Conservation (phyloP, 176 grass and related monocot species). For the Triticum turgidum region DNA sequence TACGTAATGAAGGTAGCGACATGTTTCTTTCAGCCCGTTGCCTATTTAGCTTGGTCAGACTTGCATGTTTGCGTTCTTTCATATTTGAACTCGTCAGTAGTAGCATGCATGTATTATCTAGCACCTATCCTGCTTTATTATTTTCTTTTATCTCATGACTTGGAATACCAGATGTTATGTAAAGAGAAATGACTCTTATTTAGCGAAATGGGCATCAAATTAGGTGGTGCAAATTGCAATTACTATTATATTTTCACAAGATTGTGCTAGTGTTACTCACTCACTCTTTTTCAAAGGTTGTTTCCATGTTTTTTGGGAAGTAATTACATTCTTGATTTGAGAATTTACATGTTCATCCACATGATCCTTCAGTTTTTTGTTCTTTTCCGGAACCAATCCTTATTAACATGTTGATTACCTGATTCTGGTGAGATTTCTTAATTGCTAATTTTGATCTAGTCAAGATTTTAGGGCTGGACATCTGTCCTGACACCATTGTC, state of each 20-base stretch:
- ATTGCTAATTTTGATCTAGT: constrained; percentile 91
- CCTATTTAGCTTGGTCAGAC: constrained; percentile 20
- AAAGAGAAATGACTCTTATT: not conserved
- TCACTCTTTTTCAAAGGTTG: not conserved
- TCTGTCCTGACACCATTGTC: constrained; percentile 94
- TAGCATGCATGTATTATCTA: not conserved
- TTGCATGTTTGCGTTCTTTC: not conserved
- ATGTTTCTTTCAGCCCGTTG: constrained; percentile 24
- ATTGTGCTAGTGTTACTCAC: not conserved
- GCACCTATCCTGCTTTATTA: not conserved
- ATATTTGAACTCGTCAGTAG: not conserved
- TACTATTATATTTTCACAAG: not conserved
- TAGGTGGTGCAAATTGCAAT: not conserved
- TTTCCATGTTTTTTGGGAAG: not conserved
- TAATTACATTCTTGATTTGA: not conserved
- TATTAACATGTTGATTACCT: constrained; percentile 9
- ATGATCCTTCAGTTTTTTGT: not conserved
- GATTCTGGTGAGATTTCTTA: constrained; percentile 56
- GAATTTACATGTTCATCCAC: not conserved
- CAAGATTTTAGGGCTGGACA: constrained; percentile 99
- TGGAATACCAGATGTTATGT: not conserved
- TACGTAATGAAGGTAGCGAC: constrained; percentile 95
- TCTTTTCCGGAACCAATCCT: not conserved
- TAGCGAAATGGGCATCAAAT: not conserved
- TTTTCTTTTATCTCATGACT: constrained; percentile 1